phyloP scores from a whole-genome alignment of 306 rosid species.

The Cucurbita ficifolia region DNA sequence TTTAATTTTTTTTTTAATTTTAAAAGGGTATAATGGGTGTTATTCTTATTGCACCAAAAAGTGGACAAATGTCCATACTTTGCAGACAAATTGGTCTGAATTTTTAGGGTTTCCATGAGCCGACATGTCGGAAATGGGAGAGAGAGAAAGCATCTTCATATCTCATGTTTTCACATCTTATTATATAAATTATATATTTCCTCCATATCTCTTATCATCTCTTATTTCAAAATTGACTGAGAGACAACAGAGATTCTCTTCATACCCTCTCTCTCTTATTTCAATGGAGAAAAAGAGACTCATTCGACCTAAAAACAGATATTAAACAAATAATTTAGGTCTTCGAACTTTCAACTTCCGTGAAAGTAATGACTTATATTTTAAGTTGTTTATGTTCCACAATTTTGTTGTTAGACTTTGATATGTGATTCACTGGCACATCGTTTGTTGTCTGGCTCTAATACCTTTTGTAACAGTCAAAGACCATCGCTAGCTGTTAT shows the following conservation, averaged over 20 bases:
- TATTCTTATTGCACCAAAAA: background rate
- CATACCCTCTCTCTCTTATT: background rate
- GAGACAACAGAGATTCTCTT: background rate
- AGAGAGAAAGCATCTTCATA: constrained; percentile 3
- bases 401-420: too few species aligned
- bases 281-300: background rate
- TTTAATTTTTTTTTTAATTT: background rate
- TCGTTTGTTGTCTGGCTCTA: too few species aligned
- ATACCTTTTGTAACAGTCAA: too few species aligned
- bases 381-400: too few species aligned
- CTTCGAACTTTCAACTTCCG: too few species aligned
- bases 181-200: background rate
- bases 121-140: constrained; percentile 7
- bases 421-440: too few species aligned
- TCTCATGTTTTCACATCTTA: background rate
- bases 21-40: background rate
- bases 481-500: too few species aligned
- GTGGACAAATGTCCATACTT: background rate
- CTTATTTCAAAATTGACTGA: background rate
- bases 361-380: too few species aligned
- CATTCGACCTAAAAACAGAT: too few species aligned
- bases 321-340: too few species aligned
- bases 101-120: constrained; percentile 4
- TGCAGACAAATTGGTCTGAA: constrained; percentile 3
- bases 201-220: background rate